Evolutionary conservation across 2,329 filamentous ascomycete species (phyloP), one percentile per base, ranked within the genome.

Genomic region (Fusarium subtropicale): DNA sequence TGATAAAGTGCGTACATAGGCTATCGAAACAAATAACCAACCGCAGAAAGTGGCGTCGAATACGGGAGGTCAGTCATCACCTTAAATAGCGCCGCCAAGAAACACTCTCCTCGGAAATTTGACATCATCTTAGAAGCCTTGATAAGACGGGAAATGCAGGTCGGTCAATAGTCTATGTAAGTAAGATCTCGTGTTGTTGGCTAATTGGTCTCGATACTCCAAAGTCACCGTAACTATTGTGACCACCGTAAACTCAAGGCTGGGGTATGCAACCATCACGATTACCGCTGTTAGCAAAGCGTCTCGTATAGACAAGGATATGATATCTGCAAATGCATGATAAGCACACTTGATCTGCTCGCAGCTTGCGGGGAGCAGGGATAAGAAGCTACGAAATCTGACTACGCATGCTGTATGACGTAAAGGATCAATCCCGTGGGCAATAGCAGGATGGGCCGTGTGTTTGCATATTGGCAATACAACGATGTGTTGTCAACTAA

Each of bases 181-280:
- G 60, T 46, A 30, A 58, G 51, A 57, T 64, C 28, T 64, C 60
- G 60, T 64, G 60, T 44, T 64, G 20, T 24, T 51, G 33, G 38
- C 44, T 58, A 11, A 64, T 64, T 64, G 60, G 60, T 15, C 7
- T 64, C 28, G 5, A 22, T 11, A 16, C 7, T 13, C 11, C 9
- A 26, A 4, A n/a, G 15, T 30, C 13, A 7, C 24, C 20, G 55
- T n/a, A 13, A 20, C 47, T 24, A 22, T 31, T 18, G 24, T 56
- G 41, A 47, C 48, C 47, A 56, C 57, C 30, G 9, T 13, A 42
- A 9, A 58, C 12, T 24, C 36, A 20, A 50, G 31, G 50, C 33
- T n/a, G 11, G 31, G 47, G 54, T 39, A 45, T 39, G 30, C 36
- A 50, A 4, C 36, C 44, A n/a, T 12, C 13, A n/a, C n/a, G 20